These are phyloP conservation scores for Limtongia smithiae DNA, from an alignment of 805 yeast species.

Conservation along the genomic window DNA sequence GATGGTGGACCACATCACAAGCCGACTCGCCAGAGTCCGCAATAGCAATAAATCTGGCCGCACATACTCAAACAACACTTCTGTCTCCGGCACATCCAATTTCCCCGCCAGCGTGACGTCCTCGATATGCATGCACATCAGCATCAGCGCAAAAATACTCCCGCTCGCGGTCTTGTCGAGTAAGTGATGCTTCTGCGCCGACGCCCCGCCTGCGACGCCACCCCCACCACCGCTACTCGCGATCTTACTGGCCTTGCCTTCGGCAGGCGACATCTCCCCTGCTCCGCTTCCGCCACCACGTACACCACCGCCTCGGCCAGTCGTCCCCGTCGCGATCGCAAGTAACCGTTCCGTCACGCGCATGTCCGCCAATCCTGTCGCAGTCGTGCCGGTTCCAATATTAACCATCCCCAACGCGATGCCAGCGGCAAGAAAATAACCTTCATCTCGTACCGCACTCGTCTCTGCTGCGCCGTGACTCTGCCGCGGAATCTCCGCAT, in stretches of 20 bases:
- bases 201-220: conserved; percentile 43
- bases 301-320: conserved; percentile 7
- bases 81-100: conserved; percentile 55
- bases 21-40: conserved; percentile 57
- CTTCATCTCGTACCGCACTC: conserved; percentile 49
- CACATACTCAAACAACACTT: conserved; percentile 59
- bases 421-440: conserved; percentile 84
- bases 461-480: background rate
- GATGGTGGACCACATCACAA: conserved; percentile 72
- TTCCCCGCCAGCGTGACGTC: conserved; percentile 58
- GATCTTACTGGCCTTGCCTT: too few relatives aligned
- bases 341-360: conserved; percentile 60
- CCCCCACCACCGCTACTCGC: conserved; percentile 8
- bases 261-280: background rate
- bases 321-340: conserved; percentile 49
- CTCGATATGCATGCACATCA: conserved; percentile 68
- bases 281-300: background rate
- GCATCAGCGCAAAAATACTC: conserved; percentile 67
- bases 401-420: conserved; percentile 81
- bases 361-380: conserved; percentile 58
- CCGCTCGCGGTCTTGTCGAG: conserved; percentile 66
- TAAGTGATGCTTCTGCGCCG: conserved; percentile 56
- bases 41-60: conserved; percentile 75
- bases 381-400: conserved; percentile 66
- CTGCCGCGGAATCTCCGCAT: background rate